A percentile compares a stretch with the other conserved stretches of the same genome.
These are phyloP conservation scores for Asterochloris erici DNA, from an alignment of 139 green algal species.

Conservation along the genomic window DNA sequence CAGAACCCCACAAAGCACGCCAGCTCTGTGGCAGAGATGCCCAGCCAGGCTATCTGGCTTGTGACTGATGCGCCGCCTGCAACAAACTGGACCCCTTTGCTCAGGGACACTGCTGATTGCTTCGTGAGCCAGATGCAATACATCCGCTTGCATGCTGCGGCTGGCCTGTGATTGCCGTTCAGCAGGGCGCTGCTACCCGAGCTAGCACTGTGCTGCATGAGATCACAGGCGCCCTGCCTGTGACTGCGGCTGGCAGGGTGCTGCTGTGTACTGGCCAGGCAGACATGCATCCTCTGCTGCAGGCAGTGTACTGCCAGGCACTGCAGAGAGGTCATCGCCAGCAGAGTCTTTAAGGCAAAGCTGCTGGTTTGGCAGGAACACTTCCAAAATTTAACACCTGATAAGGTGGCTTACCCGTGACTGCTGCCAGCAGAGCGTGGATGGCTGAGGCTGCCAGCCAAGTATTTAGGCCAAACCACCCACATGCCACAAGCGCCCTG, in stretches of 20 bases:
- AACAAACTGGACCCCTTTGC: background rate
- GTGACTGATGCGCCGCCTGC: background rate
- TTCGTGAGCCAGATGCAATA: background rate
- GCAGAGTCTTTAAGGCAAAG: too few relatives aligned
- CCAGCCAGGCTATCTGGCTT: slow-evolving; percentile 35
- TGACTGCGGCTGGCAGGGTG: too few relatives aligned
- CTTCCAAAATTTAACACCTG: too few relatives aligned
- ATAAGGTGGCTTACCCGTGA: background rate
- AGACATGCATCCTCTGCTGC: too few relatives aligned
- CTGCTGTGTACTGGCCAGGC: too few relatives aligned
- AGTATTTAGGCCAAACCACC: slow-evolving; percentile 82
- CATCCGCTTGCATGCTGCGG: background rate
- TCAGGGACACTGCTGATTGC: background rate
- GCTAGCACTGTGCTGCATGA: too few relatives aligned
- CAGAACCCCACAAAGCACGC: slow-evolving; percentile 68
- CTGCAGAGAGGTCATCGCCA: too few relatives aligned
- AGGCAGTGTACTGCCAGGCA: too few relatives aligned
- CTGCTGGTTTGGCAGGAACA: too few relatives aligned
- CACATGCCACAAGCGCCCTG: slow-evolving; percentile 66
- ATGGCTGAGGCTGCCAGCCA: slow-evolving; percentile 56
- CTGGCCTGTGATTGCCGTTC: background rate
- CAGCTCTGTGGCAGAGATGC: slow-evolving; percentile 50
- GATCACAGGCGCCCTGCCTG: too few relatives aligned
- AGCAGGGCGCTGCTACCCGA: too few relatives aligned
- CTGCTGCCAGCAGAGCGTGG: slow-evolving; percentile 38